Base-by-base conservation (phyloP, 1,284 basidiomycete species). In the Malassezia sympodialis region DNA sequence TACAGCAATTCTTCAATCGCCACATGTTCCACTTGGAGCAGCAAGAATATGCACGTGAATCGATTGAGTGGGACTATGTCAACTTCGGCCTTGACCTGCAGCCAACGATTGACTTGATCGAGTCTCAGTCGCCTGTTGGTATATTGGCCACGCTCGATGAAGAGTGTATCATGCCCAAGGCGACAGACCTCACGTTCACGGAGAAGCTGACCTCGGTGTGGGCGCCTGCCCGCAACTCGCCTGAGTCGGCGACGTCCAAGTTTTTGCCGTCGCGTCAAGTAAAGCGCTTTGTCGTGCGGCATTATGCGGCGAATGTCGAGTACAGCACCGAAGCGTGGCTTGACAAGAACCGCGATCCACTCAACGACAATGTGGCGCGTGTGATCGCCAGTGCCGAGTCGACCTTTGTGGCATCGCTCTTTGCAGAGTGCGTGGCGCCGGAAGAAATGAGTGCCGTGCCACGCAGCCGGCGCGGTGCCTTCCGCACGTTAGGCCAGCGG, bases 1-100 rank as follows among this genome's bases (percentile, higher is more conserved):
- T 74, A 17, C 72, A 74, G 53, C 72, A 76, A 46, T 75, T 75
- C 56, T 75, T 76, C 82, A 99, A 98, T 73, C 90, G 96, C 76
- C 94, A 98, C 77, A 98, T 98, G 94, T 98, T 99, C 76, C 90
- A 96, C 12, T 82, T 98, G 35, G 94, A 99, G 78, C 94, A 99
- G 76, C 93, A 99, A 74, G 94, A 99, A 76, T 98, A 99, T 76
- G 82, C 89, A 12, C 83, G 94, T 24, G 94, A 99, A 75, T 86
- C 86, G 40, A 99, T 99, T 75, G 85, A 93, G 59, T 99, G 94
- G 94, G 86, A 94, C 72, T 96, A 94, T 72, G 86, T 96, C 77
- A 96, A 98, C 78, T 99, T 99, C 75, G 94, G 93, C 15, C 81
- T 96, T 44, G 93, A 98, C 75, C 79, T 98, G 8, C 94, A 98